These are phyloP conservation scores for Sporisorium sorghi DNA, from an alignment of 1,284 basidiomycete genomes.

Conservation along the genomic window DNA sequence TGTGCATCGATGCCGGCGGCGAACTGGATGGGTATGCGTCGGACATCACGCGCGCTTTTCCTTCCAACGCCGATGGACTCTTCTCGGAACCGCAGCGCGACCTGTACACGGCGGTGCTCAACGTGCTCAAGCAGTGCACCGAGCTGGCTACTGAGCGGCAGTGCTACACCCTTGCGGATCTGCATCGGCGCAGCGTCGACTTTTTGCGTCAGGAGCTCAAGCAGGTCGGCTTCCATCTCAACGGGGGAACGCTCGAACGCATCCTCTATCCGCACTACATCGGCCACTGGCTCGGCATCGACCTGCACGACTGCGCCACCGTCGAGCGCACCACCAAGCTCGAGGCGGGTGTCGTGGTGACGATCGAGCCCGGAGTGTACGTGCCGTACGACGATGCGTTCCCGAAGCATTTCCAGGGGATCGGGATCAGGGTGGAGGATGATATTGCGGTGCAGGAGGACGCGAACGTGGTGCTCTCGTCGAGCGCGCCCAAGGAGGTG, in stretches of 20 bases:
- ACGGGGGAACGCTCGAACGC: slow-evolving; percentile 77
- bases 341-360: slow-evolving; percentile 61
- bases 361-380: slow-evolving; percentile 67
- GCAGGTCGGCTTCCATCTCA: slow-evolving; percentile 80
- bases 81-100: slow-evolving; percentile 86
- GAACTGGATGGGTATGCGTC: slow-evolving; percentile 85
- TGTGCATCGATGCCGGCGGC: slow-evolving; percentile 68
- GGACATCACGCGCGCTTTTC: slow-evolving; percentile 95
- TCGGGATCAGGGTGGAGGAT: slow-evolving; percentile 67
- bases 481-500: slow-evolving; percentile 63
- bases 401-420: slow-evolving; percentile 61
- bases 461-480: slow-evolving; percentile 55
- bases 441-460: slow-evolving; percentile 60
- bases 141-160: slow-evolving; percentile 72
- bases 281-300: slow-evolving; percentile 85
- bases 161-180: slow-evolving; percentile 77
- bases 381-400: slow-evolving; percentile 60
- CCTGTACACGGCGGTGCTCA: slow-evolving; percentile 86
- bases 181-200: slow-evolving; percentile 82
- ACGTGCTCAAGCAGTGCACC: slow-evolving; percentile 79
- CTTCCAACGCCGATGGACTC: slow-evolving; percentile 71
- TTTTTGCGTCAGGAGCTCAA: slow-evolving; percentile 80
- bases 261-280: slow-evolving; percentile 87
- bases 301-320: slow-evolving; percentile 65
- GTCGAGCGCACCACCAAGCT: slow-evolving; percentile 57